These are phyloP conservation scores for Cyathus striatus DNA, from an alignment of 768 basidiomycete genomes.

Conservation along the genomic window DNA sequence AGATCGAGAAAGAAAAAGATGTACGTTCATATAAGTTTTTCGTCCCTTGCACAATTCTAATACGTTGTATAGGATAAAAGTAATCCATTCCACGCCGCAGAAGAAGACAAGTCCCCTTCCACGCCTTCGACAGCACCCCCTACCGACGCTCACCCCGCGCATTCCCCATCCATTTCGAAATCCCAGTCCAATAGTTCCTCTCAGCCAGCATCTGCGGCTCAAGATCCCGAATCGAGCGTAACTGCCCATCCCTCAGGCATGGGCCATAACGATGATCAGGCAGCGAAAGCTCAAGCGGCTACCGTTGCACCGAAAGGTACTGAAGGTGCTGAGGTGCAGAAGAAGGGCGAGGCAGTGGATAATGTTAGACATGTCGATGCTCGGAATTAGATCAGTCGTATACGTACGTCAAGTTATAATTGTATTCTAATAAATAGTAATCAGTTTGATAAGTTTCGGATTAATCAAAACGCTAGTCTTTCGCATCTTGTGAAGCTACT, in stretches of 20 bases:
- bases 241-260: neutral
- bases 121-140: too few relatives aligned
- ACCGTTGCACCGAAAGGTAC: conserved; percentile 22
- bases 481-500: too few relatives aligned
- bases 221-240: too few relatives aligned
- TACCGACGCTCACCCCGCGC: neutral
- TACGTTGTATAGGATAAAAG: conserved; percentile 13
- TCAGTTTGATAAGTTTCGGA: too few relatives aligned
- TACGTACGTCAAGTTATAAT: too few relatives aligned
- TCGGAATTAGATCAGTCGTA: too few relatives aligned
- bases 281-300: conserved; percentile 19
- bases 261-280: conserved; percentile 3
- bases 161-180: too few relatives aligned
- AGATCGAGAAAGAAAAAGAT: conserved; percentile 17
- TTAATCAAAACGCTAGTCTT: too few relatives aligned
- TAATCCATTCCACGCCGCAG: conserved; percentile 15
- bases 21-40: conserved; percentile 7
- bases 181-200: too few relatives aligned
- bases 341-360: conserved; percentile 12
- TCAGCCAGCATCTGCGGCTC: too few relatives aligned
- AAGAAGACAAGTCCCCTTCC: conserved; percentile 3
- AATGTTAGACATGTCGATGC: conserved; percentile 8
- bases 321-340: conserved; percentile 14
- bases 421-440: too few relatives aligned
- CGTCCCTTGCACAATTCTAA: too few relatives aligned